Base-by-base conservation (phyloP, 2,329 filamentous ascomycete genomes). In the Sporothrix brunneoviolacea region DNA sequence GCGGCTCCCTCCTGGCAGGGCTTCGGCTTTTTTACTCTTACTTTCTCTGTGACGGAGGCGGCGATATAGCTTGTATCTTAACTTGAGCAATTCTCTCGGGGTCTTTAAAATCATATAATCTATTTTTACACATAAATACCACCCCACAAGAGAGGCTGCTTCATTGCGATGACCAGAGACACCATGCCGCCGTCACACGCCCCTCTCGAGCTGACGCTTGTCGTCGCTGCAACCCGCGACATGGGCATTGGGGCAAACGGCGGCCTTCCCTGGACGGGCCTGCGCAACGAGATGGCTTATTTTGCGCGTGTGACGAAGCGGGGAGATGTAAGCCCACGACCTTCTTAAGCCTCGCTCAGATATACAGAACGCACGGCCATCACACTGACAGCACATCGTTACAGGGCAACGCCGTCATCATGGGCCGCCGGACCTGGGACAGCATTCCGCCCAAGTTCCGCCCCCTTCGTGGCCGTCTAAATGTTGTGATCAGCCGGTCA, bases 401-500 rank as follows among this genome's bases (percentile, higher is more conserved):
- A 3, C 32, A 35, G 37, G 52, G 70, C 57, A 91, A 91, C 66
- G 86, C 88, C 16, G 88, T 97, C 46, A 85, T 98, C 59, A 98
- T 98, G 93, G 93, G 93, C 54, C 86, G 93, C 62, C 96, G 94
- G 69, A 98, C 93, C 0, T 98, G 91, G 84, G 89, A 95, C 47
- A 89, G 83, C 57, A 91, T 98, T 54, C 91, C 93, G 2, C 63
- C 73, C 7, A 77, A 75, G 46, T 90, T 93, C 64, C 78, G 90
- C 3, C 93, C 93, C 16, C 75, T 98, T 30, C 83, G 81, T 54
- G 85, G 82, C 55, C 76, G 93, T 9, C 72, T 90, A 45, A 97
- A 95, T 66, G 80, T 96, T 36, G 80, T 97, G 57, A 74, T 98
- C 58, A 86, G 82, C 54, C 74, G 84, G 41, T 72, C 73, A 13